Evolutionary conservation across 495 filamentous ascomycete species (phyloP).

Genomic region (Neurospora africana): DNA sequence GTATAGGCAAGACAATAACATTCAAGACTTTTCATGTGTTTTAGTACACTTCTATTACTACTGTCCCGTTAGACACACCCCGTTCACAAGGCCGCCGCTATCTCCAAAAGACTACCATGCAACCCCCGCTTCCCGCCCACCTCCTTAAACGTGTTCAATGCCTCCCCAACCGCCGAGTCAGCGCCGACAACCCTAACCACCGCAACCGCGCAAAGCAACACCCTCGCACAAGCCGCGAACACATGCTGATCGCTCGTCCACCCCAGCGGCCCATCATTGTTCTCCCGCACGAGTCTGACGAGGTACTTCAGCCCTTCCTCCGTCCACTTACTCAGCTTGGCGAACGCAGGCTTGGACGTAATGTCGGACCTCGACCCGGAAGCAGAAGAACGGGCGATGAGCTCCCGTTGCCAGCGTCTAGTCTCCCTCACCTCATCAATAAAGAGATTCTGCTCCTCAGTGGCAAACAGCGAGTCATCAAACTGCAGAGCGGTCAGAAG

Average conservation of each 20-base stretch:
- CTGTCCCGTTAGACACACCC: neutral
- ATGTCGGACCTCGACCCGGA: constrained; percentile 22
- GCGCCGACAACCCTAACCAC: constrained; percentile 3
- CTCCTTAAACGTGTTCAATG: constrained; percentile 21
- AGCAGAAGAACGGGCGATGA: neutral
- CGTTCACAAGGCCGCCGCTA: constrained; percentile 7
- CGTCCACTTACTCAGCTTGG: constrained; percentile 39
- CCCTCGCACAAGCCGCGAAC: constrained; percentile 54
- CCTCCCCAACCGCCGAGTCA: constrained; percentile 3
- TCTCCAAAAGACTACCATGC: constrained; percentile 26
- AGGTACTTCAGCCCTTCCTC: constrained; percentile 45
- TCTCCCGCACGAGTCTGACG: constrained; percentile 19
- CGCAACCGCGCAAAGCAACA: constrained; percentile 40
- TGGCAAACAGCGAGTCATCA: constrained; percentile 65
- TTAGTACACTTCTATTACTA: neutral
- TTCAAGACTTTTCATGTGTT: neutral
- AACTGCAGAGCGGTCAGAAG: constrained; percentile 44
- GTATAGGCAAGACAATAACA: neutral
- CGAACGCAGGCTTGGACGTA: constrained; percentile 3
- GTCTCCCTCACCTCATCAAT: constrained; percentile 68
- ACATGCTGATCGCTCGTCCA: constrained; percentile 64
- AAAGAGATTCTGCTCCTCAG: constrained; percentile 88
- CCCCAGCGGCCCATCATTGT: constrained; percentile 54
- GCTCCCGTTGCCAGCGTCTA: constrained; percentile 46
- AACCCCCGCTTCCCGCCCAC: constrained; percentile 14